Base-by-base conservation (phyloP, 257 asterid genomes). In the Gentiana dahurica region DNA sequence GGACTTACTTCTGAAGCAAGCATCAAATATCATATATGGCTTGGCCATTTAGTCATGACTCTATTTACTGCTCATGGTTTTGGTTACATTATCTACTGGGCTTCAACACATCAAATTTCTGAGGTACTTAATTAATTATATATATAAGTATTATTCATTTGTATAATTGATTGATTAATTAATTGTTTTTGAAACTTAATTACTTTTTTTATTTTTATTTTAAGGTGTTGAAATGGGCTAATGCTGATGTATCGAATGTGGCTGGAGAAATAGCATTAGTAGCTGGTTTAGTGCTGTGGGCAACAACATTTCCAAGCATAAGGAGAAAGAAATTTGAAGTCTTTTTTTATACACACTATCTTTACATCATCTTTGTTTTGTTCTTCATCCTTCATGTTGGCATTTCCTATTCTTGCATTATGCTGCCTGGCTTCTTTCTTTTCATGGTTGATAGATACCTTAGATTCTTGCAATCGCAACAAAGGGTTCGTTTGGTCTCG, bases 381-480 rank as follows among this genome's bases (percentile, higher is more conserved):
- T 91, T 91, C 87, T 91, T 79, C 45, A 74, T 85, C 15, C 75
- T 87, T 38, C 98, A 87, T 50, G 85, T 79, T 36, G 90, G 98
- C 48, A 64, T 83, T 4, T 44, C 75, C 43, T 81, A 58, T 34
- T 4, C 81, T 35, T 60, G 70, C 72, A 65, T 83, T n/a, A 76
- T 77, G 83, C 85, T 91, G 51, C 98, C 98, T 0, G 94, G 93
- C 49, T 80, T 87, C 85, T 81, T 56, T 73, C 94, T 91, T 81
- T 91, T 91, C 85, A 45, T 78, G 66, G 51, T 91, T 41, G 95
- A 91, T 41, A 77, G 98, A 1, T 81, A 62, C 68, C 63, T 91
- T 53, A 64, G 98, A 36, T 85, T 87, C 79, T 66, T 91, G 47
- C 95, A 91, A 52, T 87, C 96, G 0, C 72, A 88, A 6, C 74